phyloP scores from a whole-genome alignment of 108 stramenopile species.

The Cyclostephanos tholiformis region DNA sequence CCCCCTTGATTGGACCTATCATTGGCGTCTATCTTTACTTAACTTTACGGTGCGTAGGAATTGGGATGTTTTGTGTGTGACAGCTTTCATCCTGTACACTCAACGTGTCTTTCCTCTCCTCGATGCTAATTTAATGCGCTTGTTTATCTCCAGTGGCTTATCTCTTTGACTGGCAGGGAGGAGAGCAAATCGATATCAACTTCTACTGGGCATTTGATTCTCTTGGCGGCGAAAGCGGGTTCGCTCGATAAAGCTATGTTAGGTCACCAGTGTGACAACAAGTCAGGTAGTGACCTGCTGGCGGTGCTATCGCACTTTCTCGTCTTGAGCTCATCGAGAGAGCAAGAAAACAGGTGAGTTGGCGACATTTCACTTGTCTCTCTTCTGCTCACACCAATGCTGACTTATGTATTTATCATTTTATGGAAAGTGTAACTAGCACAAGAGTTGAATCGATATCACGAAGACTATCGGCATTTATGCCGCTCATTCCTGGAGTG shows the following conservation, averaged over 20 bases:
- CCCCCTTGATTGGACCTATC: conserved; percentile 65
- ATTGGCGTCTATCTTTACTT: conserved; percentile 73
- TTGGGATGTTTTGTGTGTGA: neutral
- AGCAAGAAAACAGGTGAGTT: conserved; percentile 31
- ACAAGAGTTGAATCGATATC: conserved; percentile 61
- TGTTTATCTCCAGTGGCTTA: conserved; percentile 59
- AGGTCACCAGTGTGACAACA: conserved; percentile 1
- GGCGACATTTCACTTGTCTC: neutral
- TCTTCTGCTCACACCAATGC: neutral
- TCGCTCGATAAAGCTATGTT: conserved; percentile 58
- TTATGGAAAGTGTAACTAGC: neutral
- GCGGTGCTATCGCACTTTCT: conserved; percentile 34
- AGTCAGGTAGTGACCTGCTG: conserved; percentile 11
- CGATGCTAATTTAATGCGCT: neutral
- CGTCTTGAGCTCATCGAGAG: conserved; percentile 36
- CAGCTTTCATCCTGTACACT: neutral
- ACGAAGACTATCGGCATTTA: conserved; percentile 69
- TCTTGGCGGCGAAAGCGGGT: conserved; percentile 73
- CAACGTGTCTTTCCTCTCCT: neutral
- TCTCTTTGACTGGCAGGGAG: conserved; percentile 66
- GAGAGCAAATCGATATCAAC: conserved; percentile 67
- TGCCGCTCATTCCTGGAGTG: conserved; percentile 77
- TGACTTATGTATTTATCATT: neutral
- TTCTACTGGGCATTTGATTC: conserved; percentile 66
- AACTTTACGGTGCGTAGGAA: conserved; percentile 57